Percentiles rank a stretch among this genome's conserved stretches.
Conservation (phyloP, 495 filamentous ascomycete genomes). For the Penicillium salamii region DNA sequence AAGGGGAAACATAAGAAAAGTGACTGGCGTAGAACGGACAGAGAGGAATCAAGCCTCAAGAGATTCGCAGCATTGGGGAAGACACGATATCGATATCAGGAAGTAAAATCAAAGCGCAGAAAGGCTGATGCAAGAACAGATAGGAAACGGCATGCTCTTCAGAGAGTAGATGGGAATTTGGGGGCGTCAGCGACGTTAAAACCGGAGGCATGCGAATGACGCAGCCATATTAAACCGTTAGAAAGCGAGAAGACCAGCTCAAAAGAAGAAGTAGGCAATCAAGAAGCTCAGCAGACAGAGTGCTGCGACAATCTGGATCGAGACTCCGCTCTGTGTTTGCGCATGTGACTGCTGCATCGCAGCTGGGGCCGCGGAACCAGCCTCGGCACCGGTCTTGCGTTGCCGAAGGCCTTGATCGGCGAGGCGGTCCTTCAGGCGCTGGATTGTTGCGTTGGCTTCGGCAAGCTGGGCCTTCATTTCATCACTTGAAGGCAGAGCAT, state of each 20-base stretch:
- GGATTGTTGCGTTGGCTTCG: conserved; percentile 72
- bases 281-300: conserved; percentile 89
- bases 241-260: conserved; percentile 30
- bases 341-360: conserved; percentile 49
- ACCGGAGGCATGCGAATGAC: conserved; percentile 16
- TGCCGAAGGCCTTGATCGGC: conserved; percentile 72
- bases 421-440: conserved; percentile 64
- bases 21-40: conserved; percentile 12
- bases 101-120: conserved; percentile 23
- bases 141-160: conserved; percentile 24
- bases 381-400: conserved; percentile 49
- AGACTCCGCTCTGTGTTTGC: conserved; percentile 66
- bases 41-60: background rate
- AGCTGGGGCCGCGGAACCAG: conserved; percentile 38
- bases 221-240: conserved; percentile 8
- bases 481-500: conserved; percentile 51
- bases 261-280: conserved; percentile 94
- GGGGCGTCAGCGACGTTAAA: conserved; percentile 24
- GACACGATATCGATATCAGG: conserved; percentile 22
- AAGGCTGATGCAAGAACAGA: conserved; percentile 29
- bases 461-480: conserved; percentile 70
- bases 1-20: conserved; percentile 18
- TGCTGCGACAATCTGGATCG: conserved; percentile 76
- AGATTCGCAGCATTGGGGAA: conserved; percentile 1
- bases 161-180: conserved; percentile 19